Evolutionary conservation across 2,329 filamentous ascomycete genomes (phyloP).

Genomic region (Tolypocladium ovalisporum): DNA sequence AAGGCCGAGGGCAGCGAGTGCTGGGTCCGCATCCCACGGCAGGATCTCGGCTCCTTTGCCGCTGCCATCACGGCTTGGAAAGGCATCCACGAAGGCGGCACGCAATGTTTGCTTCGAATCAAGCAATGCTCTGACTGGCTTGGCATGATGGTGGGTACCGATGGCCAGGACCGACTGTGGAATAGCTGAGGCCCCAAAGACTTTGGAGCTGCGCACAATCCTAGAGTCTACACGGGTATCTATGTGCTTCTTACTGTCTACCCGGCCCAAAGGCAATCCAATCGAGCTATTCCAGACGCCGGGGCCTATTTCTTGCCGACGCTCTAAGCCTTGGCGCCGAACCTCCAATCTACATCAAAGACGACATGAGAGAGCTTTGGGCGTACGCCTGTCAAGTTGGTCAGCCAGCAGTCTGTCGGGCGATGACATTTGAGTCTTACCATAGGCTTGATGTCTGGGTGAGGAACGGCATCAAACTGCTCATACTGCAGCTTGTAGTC

Average conservation of each 20-base stretch:
- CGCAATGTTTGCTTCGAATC: slow-evolving; percentile 42
- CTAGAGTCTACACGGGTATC: slow-evolving; percentile 10
- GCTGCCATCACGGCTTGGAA: slow-evolving; percentile 58
- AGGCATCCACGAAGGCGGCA: slow-evolving; percentile 29
- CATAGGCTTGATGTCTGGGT: slow-evolving; percentile 93
- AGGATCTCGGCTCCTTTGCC: slow-evolving; percentile 48
- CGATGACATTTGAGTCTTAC: slow-evolving; percentile 26
- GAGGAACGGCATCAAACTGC: slow-evolving; percentile 92
- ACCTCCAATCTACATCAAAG: slow-evolving; percentile 47
- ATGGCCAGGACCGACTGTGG: slow-evolving; percentile 35
- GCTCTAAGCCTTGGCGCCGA: not conserved
- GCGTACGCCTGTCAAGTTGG: slow-evolving; percentile 57
- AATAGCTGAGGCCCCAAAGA: slow-evolving; percentile 19
- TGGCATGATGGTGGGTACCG: slow-evolving; percentile 43
- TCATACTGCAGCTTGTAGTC: slow-evolving; percentile 88
- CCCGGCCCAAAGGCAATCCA: slow-evolving; percentile 2
- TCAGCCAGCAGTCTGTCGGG: slow-evolving; percentile 12
- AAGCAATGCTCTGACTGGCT: slow-evolving; percentile 54
- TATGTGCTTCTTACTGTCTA: slow-evolving; percentile 4
- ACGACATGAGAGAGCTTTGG: slow-evolving; percentile 69
- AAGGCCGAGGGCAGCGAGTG: slow-evolving; percentile 43
- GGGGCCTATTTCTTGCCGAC: slow-evolving; percentile 7
- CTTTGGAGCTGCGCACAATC: slow-evolving; percentile 4
- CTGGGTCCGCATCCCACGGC: slow-evolving; percentile 54
- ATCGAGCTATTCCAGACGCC: slow-evolving; percentile 4